These are phyloP conservation scores for Petrea volubilis DNA, from an alignment of 257 asterid genomes.

Conservation along the genomic window DNA sequence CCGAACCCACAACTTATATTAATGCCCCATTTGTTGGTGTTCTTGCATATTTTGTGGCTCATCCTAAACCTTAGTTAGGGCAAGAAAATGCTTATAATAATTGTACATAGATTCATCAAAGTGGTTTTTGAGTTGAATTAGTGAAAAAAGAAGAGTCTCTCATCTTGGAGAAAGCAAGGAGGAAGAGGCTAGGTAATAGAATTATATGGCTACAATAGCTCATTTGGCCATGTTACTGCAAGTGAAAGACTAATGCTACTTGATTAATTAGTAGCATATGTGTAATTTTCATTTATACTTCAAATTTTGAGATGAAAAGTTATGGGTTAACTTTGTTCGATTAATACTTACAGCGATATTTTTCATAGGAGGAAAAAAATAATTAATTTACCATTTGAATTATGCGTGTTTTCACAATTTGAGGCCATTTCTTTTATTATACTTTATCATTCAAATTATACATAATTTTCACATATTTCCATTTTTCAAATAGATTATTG, in stretches of 20 bases:
- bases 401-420: too few relatives aligned
- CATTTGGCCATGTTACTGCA: conserved; percentile 16
- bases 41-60: conserved; percentile 75
- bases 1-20: conserved; percentile 94
- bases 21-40: conserved; percentile 96
- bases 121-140: not conserved
- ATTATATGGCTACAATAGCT: conserved; percentile 31
- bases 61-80: conserved; percentile 46
- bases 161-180: conserved; percentile 69
- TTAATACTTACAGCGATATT: not conserved
- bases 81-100: not conserved
- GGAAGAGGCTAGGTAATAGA: conserved; percentile 57
- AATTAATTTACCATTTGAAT: too few relatives aligned
- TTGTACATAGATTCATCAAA: conserved; percentile 14
- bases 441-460: too few relatives aligned
- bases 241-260: not conserved
- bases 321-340: not conserved
- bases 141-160: conserved; percentile 48
- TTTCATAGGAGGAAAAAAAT: too few relatives aligned
- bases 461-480: too few relatives aligned
- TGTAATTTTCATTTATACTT: not conserved
- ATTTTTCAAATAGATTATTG: too few relatives aligned
- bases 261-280: not conserved
- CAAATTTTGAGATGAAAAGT: conserved; percentile 1
- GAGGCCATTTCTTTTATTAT: too few relatives aligned